Percentiles rank a stretch among this genome's conserved stretches.
These are phyloP conservation scores for Candida dubliniensis DNA, from an alignment of 1,139 yeast genomes.

Conservation along the genomic window DNA sequence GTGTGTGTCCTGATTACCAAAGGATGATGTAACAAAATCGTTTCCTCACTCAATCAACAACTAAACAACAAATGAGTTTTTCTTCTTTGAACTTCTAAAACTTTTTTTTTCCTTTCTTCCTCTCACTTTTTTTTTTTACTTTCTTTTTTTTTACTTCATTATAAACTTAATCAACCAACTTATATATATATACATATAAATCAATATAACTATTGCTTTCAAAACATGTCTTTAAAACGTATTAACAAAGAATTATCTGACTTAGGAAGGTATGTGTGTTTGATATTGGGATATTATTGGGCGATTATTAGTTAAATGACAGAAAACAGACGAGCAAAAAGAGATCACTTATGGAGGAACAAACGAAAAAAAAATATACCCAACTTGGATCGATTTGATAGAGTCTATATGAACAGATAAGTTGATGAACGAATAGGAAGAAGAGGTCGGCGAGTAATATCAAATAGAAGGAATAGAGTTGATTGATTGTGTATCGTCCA, in stretches of 20 bases:
- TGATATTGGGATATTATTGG: neutral
- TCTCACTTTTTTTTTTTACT: slow-evolving; percentile 3
- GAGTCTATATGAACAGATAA: no score
- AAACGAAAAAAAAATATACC: no score
- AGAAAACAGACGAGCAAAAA: slow-evolving; percentile 1
- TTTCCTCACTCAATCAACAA: neutral
- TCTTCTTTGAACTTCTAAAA: slow-evolving; percentile 2
- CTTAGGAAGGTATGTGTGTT: slow-evolving; percentile 77
- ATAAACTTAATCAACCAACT: slow-evolving; percentile 3
- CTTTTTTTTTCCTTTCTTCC: slow-evolving; percentile 7
- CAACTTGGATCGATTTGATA: no score
- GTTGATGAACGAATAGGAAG: no score
- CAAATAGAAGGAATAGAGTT: no score
- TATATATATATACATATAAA: no score
- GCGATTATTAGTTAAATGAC: neutral
- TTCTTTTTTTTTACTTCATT: slow-evolving; percentile 6
- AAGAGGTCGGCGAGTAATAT: no score
- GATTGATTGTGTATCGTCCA: no score
- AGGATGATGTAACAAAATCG: slow-evolving; percentile 4
- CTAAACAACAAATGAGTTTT: no score
- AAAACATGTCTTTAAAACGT: slow-evolving; percentile 82
- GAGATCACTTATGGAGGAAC: no score
- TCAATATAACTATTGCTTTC: neutral
- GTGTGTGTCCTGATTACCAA: neutral
- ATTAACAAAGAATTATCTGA: slow-evolving; percentile 94